These are phyloP conservation scores for Scytalidium lignicola DNA, from an alignment of 2,329 filamentous ascomycete genomes.

Conservation along the genomic window DNA sequence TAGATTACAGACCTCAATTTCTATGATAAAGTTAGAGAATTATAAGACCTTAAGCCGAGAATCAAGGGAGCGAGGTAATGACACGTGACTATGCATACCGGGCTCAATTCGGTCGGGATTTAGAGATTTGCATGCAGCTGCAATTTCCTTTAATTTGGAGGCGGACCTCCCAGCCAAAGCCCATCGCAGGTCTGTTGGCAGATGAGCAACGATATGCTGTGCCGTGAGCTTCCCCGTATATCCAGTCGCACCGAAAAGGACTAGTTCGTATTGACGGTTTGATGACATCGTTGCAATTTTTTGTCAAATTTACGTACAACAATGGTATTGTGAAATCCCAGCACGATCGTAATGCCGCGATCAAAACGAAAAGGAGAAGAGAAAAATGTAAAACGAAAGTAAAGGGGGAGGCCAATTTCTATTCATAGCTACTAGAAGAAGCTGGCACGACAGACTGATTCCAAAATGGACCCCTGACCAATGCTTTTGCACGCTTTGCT, in stretches of 20 bases:
- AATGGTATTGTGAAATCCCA: no score
- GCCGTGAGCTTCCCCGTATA: constrained; percentile 78
- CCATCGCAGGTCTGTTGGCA: constrained; percentile 79
- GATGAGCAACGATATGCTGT: constrained; percentile 65
- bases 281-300: constrained; percentile 12
- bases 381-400: no score
- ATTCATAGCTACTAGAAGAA: no score
- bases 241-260: constrained; percentile 66
- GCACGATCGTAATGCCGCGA: no score
- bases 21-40: constrained; percentile 26
- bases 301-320: neutral
- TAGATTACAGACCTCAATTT: constrained; percentile 47
- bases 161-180: constrained; percentile 80
- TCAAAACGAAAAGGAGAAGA: no score
- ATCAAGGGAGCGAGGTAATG: neutral
- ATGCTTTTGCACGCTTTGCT: no score
- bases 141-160: constrained; percentile 66
- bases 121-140: constrained; percentile 58
- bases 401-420: no score
- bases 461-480: no score
- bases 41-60: neutral
- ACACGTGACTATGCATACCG: constrained; percentile 40
- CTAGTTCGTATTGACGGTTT: constrained; percentile 51
- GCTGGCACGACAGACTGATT: no score
- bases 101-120: constrained; percentile 68